Conservation (phyloP, 106 monocot species). For the Dioscorea zingiberensis region DNA sequence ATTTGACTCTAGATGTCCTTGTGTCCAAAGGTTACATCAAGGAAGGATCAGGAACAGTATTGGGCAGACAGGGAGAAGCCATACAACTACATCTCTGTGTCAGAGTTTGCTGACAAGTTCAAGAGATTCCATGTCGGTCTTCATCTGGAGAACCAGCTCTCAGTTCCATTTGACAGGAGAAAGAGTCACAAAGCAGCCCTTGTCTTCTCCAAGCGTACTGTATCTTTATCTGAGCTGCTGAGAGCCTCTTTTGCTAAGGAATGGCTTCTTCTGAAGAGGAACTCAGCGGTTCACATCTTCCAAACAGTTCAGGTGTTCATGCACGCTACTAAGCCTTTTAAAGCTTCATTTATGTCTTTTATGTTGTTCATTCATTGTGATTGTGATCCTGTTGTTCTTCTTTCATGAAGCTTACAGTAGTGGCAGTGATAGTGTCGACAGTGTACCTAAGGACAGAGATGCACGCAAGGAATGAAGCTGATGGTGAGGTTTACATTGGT, state of each 20-base stretch:
- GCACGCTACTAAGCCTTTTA: not conserved
- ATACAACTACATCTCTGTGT: constrained; percentile 40
- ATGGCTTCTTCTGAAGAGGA: constrained; percentile 67
- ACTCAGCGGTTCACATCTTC: constrained; percentile 70
- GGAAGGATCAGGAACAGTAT: constrained; percentile 76
- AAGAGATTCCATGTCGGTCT: constrained; percentile 43
- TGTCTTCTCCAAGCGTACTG: constrained; percentile 25
- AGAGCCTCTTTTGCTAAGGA: constrained; percentile 50
- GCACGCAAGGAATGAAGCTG: constrained; percentile 20
- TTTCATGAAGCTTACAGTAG: constrained; percentile 32
- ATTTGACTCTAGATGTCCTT: not conserved
- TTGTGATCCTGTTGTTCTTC: not conserved
- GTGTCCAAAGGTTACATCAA: constrained; percentile 43
- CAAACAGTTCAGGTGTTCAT: constrained; percentile 42
- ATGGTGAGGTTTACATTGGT: constrained; percentile 52
- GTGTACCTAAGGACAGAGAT: constrained; percentile 62
- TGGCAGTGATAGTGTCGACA: constrained; percentile 52
- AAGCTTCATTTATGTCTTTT: constrained; percentile 3
- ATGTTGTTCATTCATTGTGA: too few species aligned
- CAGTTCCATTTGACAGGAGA: constrained; percentile 45
- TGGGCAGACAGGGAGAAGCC: constrained; percentile 36
- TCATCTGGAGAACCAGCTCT: constrained; percentile 27
- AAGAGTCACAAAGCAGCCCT: constrained; percentile 48
- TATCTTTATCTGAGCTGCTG: constrained; percentile 40
- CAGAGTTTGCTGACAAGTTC: constrained; percentile 40